Conservation (phyloP, 352 stramenopile species). For the Pythium utonaiense region DNA sequence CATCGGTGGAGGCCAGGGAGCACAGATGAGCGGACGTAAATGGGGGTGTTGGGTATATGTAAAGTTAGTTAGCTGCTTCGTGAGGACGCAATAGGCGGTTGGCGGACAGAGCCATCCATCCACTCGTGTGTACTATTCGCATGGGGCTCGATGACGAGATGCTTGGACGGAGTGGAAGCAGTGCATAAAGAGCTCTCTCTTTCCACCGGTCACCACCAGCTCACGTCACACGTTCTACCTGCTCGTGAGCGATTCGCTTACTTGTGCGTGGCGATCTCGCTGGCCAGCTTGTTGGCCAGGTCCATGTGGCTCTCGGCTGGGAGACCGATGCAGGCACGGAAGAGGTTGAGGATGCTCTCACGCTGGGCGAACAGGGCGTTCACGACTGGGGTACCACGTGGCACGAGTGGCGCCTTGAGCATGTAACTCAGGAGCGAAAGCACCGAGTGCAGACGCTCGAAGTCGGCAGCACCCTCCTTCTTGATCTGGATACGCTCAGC, state of each 20-base stretch:
- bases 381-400: slow-evolving; percentile 97
- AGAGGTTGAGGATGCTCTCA: slow-evolving; percentile 97
- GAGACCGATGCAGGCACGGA: slow-evolving; percentile 97
- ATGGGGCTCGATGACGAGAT: background rate
- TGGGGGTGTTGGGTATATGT: slow-evolving; percentile 2
- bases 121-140: too few relatives aligned
- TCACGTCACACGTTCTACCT: slow-evolving; percentile 1
- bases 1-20: background rate
- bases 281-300: slow-evolving; percentile 94
- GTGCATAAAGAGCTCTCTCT: too few relatives aligned
- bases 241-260: slow-evolving; percentile 23
- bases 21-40: background rate
- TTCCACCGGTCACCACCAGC: background rate
- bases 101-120: too few relatives aligned
- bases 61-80: slow-evolving; percentile 1
- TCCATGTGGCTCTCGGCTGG: slow-evolving; percentile 98
- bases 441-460: slow-evolving; percentile 96
- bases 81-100: slow-evolving; percentile 1
- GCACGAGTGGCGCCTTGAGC: slow-evolving; percentile 98
- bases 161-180: too few relatives aligned
- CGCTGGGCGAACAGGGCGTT: slow-evolving; percentile 98
- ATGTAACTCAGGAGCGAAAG: slow-evolving; percentile 98
- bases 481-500: slow-evolving; percentile 95
- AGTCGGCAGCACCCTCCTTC: slow-evolving; percentile 85
- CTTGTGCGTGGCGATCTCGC: slow-evolving; percentile 67